These are phyloP conservation scores for Penstemon newberryi DNA, from an alignment of 257 asterid species.

Conservation along the genomic window DNA sequence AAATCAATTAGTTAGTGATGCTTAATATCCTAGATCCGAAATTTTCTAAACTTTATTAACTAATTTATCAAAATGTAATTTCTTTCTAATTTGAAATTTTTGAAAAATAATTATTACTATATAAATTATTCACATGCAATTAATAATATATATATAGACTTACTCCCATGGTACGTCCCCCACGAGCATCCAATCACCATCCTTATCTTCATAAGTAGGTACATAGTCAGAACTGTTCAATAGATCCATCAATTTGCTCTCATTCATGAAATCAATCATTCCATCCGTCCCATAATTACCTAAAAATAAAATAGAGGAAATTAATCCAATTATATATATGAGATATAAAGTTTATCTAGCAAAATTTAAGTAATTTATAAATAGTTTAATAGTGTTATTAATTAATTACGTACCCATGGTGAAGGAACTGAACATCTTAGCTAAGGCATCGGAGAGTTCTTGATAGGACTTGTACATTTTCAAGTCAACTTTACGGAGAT, in stretches of 20 bases:
- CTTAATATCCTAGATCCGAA: no score
- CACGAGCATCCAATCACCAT: conserved; percentile 64
- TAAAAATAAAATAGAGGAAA: background rate
- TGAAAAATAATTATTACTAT: no score
- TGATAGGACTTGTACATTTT: conserved; percentile 40
- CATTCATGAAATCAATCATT: conserved; percentile 39
- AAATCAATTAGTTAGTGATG: background rate
- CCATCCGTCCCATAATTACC: conserved; percentile 34
- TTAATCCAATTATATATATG: background rate
- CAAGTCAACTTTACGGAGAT: conserved; percentile 48
- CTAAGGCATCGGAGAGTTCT: conserved; percentile 40
- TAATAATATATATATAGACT: conserved; percentile 4
- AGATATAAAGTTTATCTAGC: background rate
- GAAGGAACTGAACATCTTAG: conserved; percentile 43
- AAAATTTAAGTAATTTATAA: no score
- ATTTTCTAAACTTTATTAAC: no score
- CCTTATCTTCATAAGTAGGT: conserved; percentile 47
- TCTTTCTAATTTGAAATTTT: no score
- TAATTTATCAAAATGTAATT: no score
- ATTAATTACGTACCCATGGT: conserved; percentile 28
- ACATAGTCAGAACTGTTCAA: conserved; percentile 40
- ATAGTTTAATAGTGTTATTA: no score
- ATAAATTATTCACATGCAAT: background rate
- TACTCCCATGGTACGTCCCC: conserved; percentile 60
- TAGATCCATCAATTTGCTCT: conserved; percentile 41